phyloP scores from a whole-genome alignment of 1,284 basidiomycete genomes.

The Takashimella koratensis region DNA sequence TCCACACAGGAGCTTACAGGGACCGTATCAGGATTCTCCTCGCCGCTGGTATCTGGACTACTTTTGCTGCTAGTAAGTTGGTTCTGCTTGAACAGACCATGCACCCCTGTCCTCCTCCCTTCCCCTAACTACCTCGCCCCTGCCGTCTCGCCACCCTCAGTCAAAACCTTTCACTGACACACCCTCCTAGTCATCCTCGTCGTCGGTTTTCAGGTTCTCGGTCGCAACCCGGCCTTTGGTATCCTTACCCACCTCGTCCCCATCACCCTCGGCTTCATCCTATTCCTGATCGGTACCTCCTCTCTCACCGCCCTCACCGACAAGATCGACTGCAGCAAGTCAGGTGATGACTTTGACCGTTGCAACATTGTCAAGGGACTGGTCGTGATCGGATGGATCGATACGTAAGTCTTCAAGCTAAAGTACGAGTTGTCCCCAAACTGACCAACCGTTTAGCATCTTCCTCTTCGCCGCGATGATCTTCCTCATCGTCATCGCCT shows the following conservation, averaged over 20 bases:
- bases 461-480: constrained; percentile 37
- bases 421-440: neutral
- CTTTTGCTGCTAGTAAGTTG: constrained; percentile 39
- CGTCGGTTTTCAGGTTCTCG: constrained; percentile 42
- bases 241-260: constrained; percentile 46
- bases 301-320: constrained; percentile 46
- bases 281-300: constrained; percentile 48
- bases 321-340: constrained; percentile 38
- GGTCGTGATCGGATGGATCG: constrained; percentile 47
- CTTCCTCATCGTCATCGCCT: constrained; percentile 35
- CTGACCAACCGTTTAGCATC: constrained; percentile 13
- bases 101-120: too few relatives aligned
- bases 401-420: constrained; percentile 20
- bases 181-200: constrained; percentile 38
- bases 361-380: constrained; percentile 48
- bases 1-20: constrained; percentile 35
- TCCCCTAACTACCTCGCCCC: too few relatives aligned
- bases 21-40: constrained; percentile 49
- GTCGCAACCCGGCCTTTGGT: constrained; percentile 40
- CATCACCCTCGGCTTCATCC: constrained; percentile 43
- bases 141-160: neutral
- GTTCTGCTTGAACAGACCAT: too few relatives aligned
- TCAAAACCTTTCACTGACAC: neutral
- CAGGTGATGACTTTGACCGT: constrained; percentile 29
- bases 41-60: constrained; percentile 44